These are phyloP conservation scores for Tripterygium wilfordii DNA, from an alignment of 177 flowering plant species.

Conservation along the genomic window DNA sequence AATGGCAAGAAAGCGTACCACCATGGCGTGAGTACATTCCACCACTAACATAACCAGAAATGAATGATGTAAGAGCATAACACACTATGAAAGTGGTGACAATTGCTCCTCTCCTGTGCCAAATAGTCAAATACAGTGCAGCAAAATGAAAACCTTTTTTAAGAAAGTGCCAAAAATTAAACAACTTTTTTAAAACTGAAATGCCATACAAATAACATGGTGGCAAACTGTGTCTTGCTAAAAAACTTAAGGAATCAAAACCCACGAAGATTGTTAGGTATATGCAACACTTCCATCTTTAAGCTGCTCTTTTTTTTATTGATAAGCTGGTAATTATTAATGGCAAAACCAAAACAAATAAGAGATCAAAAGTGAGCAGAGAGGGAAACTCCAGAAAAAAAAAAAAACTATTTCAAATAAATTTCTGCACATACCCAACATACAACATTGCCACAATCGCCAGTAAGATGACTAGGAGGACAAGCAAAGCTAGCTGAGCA, in stretches of 20 bases:
- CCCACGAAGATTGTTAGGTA: too few relatives aligned
- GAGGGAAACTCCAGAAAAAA: background rate
- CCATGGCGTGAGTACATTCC: constrained; percentile 94
- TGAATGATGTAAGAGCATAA: constrained; percentile 93
- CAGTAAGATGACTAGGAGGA: constrained; percentile 85
- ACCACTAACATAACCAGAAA: constrained; percentile 97
- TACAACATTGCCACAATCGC: constrained; percentile 91
- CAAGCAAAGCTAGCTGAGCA: constrained; percentile 87
- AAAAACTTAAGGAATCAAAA: too few relatives aligned
- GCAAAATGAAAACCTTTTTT: too few relatives aligned
- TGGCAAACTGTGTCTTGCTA: too few relatives aligned
- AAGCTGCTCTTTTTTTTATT: too few relatives aligned
- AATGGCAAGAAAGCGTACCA: constrained; percentile 40
- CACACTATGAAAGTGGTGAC: constrained; percentile 93
- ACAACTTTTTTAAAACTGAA: too few relatives aligned
- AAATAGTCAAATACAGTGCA: too few relatives aligned
- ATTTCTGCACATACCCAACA: constrained; percentile 64
- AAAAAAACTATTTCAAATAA: background rate
- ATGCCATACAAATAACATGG: too few relatives aligned
- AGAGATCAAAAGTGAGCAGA: background rate
- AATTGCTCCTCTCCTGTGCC: constrained; percentile 91
- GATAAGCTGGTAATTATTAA: too few relatives aligned
- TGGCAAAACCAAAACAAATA: too few relatives aligned
- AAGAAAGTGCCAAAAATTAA: too few relatives aligned
- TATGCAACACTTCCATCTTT: too few relatives aligned